phyloP scores from a whole-genome alignment of 177 flowering plant species.

The Vitis hybrid region DNA sequence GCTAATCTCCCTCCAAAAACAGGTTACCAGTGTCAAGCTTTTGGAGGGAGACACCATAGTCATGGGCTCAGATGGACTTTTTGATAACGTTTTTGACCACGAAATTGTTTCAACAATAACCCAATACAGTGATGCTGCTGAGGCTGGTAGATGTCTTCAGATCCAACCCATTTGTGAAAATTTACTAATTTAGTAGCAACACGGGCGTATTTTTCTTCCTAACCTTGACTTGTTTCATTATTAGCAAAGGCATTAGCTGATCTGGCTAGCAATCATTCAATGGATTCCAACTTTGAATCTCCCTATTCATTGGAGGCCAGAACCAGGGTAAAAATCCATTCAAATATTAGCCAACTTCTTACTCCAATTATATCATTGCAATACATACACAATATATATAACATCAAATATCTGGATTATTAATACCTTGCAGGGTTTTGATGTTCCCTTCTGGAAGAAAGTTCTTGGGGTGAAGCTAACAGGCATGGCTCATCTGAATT shows the following conservation, averaged over 20 bases:
- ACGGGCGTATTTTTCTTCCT: slow-evolving; percentile 2
- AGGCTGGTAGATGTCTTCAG: slow-evolving; percentile 53
- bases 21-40: slow-evolving; percentile 66
- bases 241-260: slow-evolving; percentile 87
- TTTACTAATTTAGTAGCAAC: not conserved
- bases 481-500: slow-evolving; percentile 38
- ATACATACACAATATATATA: not conserved
- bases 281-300: slow-evolving; percentile 69
- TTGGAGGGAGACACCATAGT: slow-evolving; percentile 70
- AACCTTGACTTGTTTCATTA: slow-evolving; percentile 13
- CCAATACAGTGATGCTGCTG: slow-evolving; percentile 41
- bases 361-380: no score
- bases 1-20: slow-evolving; percentile 11
- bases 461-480: slow-evolving; percentile 71
- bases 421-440: slow-evolving; percentile 53
- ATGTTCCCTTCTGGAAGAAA: slow-evolving; percentile 84
- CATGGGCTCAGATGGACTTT: slow-evolving; percentile 94
- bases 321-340: slow-evolving; percentile 40
- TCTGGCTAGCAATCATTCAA: slow-evolving; percentile 69
- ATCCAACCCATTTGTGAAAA: not conserved
- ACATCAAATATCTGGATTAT: not conserved
- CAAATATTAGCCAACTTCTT: not conserved
- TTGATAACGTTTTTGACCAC: slow-evolving; percentile 82
- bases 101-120: slow-evolving; percentile 61
- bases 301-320: slow-evolving; percentile 82